These are phyloP conservation scores for Ustilago curta DNA, from an alignment of 1,284 basidiomycete genomes.

Conservation along the genomic window DNA sequence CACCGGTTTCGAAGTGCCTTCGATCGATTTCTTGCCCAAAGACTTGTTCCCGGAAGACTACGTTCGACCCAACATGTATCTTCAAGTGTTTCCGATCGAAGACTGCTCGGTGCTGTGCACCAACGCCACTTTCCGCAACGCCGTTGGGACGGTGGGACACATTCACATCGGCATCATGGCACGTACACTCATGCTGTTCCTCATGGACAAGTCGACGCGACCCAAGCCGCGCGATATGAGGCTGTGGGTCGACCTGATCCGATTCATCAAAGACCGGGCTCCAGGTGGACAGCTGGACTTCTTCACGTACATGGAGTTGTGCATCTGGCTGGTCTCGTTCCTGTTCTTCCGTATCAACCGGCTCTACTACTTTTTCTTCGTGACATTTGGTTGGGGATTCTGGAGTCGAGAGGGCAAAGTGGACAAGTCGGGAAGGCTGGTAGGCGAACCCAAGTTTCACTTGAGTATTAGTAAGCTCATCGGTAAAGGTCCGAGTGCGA, in stretches of 20 bases:
- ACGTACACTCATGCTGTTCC: slow-evolving; percentile 75
- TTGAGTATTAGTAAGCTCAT: slow-evolving; percentile 53
- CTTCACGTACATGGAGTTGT: slow-evolving; percentile 77
- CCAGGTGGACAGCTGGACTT: slow-evolving; percentile 75
- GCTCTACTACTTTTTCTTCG: slow-evolving; percentile 63
- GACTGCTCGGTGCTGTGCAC: slow-evolving; percentile 75
- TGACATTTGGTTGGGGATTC: slow-evolving; percentile 62
- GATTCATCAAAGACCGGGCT: slow-evolving; percentile 75
- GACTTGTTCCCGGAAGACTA: slow-evolving; percentile 77
- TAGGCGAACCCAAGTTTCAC: slow-evolving; percentile 52
- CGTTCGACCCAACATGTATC: slow-evolving; percentile 74
- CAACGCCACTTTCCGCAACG: slow-evolving; percentile 74
- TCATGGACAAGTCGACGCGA: slow-evolving; percentile 74
- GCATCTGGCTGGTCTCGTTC: slow-evolving; percentile 64
- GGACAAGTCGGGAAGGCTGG: slow-evolving; percentile 45
- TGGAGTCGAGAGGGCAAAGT: slow-evolving; percentile 52
- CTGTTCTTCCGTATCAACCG: slow-evolving; percentile 52
- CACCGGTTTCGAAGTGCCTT: slow-evolving; percentile 75
- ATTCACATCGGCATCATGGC: slow-evolving; percentile 71
- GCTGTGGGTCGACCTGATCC: slow-evolving; percentile 76
- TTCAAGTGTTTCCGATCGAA: slow-evolving; percentile 76
- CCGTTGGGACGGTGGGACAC: slow-evolving; percentile 60
- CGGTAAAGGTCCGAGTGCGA: slow-evolving; percentile 41
- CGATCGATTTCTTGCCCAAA: slow-evolving; percentile 74
- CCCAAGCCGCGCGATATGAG: slow-evolving; percentile 75